These are phyloP conservation scores for Lenwebbia sp. DNA, from an alignment of 345 rosid species.

Conservation along the genomic window DNA sequence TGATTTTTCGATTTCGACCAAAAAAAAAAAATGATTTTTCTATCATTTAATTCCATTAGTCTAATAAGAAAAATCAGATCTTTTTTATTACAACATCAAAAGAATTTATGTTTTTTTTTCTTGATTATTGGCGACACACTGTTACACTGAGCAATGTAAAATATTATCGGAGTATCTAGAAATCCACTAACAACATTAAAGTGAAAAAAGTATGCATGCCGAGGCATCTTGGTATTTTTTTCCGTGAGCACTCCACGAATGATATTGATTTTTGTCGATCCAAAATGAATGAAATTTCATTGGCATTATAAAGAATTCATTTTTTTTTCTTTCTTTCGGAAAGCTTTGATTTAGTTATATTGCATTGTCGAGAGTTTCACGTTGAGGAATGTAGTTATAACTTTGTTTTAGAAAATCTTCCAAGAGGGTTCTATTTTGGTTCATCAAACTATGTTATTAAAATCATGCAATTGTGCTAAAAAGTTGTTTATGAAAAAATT, in stretches of 20 bases:
- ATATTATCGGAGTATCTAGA: neutral
- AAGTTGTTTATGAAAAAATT: neutral
- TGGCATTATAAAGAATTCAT: neutral
- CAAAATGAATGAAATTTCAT: neutral
- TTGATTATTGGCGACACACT: neutral
- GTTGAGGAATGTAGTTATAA: neutral
- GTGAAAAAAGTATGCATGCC: neutral
- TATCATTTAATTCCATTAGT: neutral
- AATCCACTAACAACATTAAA: neutral
- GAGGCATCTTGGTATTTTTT: neutral
- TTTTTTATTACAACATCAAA: neutral
- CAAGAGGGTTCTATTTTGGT: neutral
- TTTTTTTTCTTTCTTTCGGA: neutral
- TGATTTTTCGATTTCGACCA: neutral
- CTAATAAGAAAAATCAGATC: neutral
- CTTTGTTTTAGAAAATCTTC: neutral
- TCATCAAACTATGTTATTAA: neutral
- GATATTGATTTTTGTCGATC: neutral
- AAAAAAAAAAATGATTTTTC: neutral
- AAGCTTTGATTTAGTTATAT: neutral
- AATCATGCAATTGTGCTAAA: neutral
- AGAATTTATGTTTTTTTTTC: neutral
- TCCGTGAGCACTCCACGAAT: neutral
- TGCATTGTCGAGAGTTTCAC: neutral
- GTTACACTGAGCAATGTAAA: neutral